A percentile compares a stretch with the other conserved stretches of the same genome.
Evolutionary conservation across 2,329 filamentous ascomycete species (phyloP).

Genomic region (Hypoxylon sp.): DNA sequence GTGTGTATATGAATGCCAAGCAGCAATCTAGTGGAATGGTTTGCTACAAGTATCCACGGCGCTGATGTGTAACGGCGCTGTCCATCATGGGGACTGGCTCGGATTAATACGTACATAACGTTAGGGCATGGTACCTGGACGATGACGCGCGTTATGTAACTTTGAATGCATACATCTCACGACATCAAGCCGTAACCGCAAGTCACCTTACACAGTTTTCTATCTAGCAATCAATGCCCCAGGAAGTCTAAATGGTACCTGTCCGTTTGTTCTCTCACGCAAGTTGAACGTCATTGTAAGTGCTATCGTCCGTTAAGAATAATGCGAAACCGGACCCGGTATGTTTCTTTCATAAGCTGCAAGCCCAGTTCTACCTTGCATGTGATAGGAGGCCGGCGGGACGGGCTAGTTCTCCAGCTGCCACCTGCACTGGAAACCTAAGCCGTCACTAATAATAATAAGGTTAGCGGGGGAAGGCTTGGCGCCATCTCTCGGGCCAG

Average conservation of each 20-base stretch:
- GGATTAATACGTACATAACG: not conserved
- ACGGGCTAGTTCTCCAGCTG: too few species aligned
- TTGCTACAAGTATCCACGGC: too few species aligned
- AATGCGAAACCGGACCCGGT: conserved; percentile 1
- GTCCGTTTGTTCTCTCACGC: not conserved
- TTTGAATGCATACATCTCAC: not conserved
- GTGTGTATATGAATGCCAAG: not conserved
- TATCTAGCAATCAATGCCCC: not conserved
- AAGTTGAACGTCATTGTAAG: not conserved
- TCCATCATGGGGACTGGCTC: not conserved
- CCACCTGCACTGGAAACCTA: too few species aligned
- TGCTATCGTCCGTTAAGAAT: not conserved
- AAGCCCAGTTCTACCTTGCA: not conserved
- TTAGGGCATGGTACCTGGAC: not conserved
- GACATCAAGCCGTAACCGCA: not conserved
- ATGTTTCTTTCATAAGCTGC: not conserved
- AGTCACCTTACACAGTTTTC: not conserved
- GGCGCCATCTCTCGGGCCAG: conserved; percentile 8
- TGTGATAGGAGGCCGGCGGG: conserved; percentile 17
- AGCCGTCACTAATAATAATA: conserved; percentile 18
- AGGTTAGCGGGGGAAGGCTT: conserved; percentile 26
- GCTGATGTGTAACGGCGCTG: conserved; percentile 8
- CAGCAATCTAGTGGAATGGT: not conserved
- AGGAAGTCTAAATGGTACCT: not conserved
- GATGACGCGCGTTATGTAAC: not conserved